Conservation (phyloP, 2,329 filamentous ascomycete genomes). For the Paraconiothyrium sp. region DNA sequence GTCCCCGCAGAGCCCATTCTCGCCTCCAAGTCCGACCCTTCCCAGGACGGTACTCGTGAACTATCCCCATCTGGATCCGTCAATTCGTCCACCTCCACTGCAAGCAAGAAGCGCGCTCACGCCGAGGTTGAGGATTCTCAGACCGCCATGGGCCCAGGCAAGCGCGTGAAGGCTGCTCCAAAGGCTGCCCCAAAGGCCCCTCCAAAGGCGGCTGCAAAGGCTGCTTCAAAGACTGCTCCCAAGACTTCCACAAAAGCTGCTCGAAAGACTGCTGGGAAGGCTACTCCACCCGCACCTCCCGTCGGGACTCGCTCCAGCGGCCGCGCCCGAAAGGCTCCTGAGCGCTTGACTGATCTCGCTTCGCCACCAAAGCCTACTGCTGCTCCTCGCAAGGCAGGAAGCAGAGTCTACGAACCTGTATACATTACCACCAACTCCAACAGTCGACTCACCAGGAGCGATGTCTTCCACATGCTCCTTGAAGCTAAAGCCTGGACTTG, state of each 20-base stretch:
- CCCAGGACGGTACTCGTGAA: conserved; percentile 1
- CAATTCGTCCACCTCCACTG: conserved; percentile 3
- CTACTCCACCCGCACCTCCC: conserved; percentile 16
- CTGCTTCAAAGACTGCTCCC: neutral
- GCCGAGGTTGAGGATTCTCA: neutral
- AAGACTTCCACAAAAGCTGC: neutral
- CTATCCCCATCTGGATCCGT: conserved; percentile 13
- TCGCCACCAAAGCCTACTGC: conserved; percentile 20
- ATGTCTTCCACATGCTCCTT: conserved; percentile 48
- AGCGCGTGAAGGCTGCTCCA: neutral
- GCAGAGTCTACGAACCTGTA: conserved; percentile 41
- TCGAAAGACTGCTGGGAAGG: neutral
- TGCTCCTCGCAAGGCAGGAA: conserved; percentile 21
- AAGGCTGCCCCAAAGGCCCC: neutral
- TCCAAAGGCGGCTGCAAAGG: conserved; percentile 3
- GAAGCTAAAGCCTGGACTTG: conserved; percentile 40
- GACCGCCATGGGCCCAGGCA: neutral
- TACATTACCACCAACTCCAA: conserved; percentile 45
- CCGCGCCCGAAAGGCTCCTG: conserved; percentile 36
- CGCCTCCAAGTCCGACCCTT: neutral
- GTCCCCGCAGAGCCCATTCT: neutral
- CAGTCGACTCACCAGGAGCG: conserved; percentile 41
- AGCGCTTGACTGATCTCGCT: conserved; percentile 29
- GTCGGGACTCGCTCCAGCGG: too few relatives aligned
- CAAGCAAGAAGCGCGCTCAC: conserved; percentile 22